Evolutionary conservation across 1,139 yeast genomes (phyloP).

Genomic region (Geotrichum reessii): DNA sequence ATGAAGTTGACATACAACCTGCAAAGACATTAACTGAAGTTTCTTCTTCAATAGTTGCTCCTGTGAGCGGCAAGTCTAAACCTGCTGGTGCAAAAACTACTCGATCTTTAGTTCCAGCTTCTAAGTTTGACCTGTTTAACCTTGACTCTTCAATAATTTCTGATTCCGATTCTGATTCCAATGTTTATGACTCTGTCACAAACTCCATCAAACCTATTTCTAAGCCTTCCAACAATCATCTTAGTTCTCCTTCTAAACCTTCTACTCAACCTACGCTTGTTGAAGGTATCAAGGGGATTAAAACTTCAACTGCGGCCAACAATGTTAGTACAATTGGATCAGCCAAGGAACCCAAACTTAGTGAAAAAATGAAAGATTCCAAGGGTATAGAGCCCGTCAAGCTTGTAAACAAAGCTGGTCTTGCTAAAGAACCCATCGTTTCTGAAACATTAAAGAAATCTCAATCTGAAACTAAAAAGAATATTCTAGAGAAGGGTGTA

Average conservation of each 20-base stretch:
- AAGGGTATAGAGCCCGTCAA: background rate
- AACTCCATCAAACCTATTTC: background rate
- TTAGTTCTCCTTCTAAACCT: background rate
- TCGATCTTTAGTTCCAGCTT: background rate
- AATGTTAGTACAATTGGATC: background rate
- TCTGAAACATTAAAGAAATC: background rate
- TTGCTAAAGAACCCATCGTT: background rate
- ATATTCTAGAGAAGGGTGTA: background rate
- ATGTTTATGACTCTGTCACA: background rate
- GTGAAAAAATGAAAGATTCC: background rate
- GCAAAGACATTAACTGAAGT: background rate
- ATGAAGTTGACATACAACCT: background rate
- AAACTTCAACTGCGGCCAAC: background rate
- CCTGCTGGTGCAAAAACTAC: background rate
- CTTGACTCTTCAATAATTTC: background rate
- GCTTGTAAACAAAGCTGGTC: background rate
- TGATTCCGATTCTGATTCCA: background rate
- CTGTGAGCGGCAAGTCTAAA: background rate
- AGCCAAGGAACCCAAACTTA: background rate
- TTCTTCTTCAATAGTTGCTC: background rate
- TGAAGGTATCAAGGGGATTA: background rate
- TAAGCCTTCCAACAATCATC: background rate
- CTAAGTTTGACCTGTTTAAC: background rate
- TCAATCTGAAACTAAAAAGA: background rate
- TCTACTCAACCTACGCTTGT: background rate